A percentile compares a stretch with the other conserved stretches of the same genome.
Evolutionary conservation across 2,329 filamentous ascomycete species (phyloP).

Genomic region (Endoconidiophora polonica): DNA sequence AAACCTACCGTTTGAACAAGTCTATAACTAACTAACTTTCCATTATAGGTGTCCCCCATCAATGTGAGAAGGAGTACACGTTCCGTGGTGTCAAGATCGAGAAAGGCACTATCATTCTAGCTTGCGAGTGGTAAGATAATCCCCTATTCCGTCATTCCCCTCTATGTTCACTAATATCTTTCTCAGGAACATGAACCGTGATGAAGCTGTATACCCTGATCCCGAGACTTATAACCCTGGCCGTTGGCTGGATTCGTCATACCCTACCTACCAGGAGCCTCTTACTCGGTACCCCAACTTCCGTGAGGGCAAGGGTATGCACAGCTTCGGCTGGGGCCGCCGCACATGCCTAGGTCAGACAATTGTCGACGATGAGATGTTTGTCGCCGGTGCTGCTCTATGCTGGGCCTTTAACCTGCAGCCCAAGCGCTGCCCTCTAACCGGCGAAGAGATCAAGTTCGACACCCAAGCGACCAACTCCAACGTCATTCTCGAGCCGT

Average conservation of each 20-base stretch:
- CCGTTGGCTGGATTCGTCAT: slow-evolving; percentile 43
- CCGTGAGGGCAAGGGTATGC: slow-evolving; percentile 39
- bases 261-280: slow-evolving; percentile 48
- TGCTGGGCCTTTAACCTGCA: slow-evolving; percentile 33
- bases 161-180: background rate
- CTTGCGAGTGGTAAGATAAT: slow-evolving; percentile 30
- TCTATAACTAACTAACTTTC: background rate
- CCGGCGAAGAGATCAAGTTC: slow-evolving; percentile 26
- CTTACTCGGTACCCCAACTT: slow-evolving; percentile 46
- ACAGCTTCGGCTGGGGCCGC: slow-evolving; percentile 48
- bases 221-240: slow-evolving; percentile 46
- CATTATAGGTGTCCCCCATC: slow-evolving; percentile 27
- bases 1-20: background rate
- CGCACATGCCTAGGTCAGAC: slow-evolving; percentile 45
- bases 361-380: slow-evolving; percentile 43
- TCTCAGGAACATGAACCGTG: slow-evolving; percentile 37
- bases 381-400: slow-evolving; percentile 30
- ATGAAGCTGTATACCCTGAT: slow-evolving; percentile 42
- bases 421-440: slow-evolving; percentile 25
- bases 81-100: slow-evolving; percentile 30
- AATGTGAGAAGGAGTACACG: slow-evolving; percentile 30
- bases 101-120: slow-evolving; percentile 31
- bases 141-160: too few relatives aligned
- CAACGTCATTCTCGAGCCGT: slow-evolving; percentile 36
- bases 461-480: slow-evolving; percentile 34